Evolutionary conservation across 2,329 filamentous ascomycete genomes (phyloP).

Genomic region (Aspergillus felis): DNA sequence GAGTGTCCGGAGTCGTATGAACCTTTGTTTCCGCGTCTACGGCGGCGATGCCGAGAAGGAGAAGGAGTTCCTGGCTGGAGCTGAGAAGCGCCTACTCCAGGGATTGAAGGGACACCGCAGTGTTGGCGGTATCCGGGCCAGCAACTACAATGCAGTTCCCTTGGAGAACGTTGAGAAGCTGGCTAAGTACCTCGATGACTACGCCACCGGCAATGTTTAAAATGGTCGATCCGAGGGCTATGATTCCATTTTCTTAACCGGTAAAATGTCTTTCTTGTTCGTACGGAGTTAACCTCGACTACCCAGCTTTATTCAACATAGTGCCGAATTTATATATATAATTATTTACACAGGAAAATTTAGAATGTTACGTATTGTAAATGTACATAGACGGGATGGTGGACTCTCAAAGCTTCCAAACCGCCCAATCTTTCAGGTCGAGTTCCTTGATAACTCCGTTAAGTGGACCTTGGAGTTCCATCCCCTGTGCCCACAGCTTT

Average conservation of each 20-base stretch:
- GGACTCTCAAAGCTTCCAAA: conserved; percentile 53
- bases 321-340: not conserved
- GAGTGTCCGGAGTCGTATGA: conserved; percentile 78
- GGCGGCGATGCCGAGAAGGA: conserved; percentile 66
- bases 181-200: conserved; percentile 48
- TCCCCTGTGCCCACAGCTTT: conserved; percentile 69
- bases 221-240: not conserved
- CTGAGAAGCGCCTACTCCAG: conserved; percentile 63
- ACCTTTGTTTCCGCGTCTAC: conserved; percentile 82
- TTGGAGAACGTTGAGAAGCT: conserved; percentile 42
- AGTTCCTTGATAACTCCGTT: conserved; percentile 64
- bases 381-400: not conserved
- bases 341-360: not conserved
- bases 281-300: not conserved
- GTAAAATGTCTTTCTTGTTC: not conserved
- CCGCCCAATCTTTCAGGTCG: conserved; percentile 53
- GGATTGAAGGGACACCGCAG: conserved; percentile 86
- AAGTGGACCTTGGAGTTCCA: conserved; percentile 70
- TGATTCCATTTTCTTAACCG: not conserved
- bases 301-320: conserved; percentile 3
- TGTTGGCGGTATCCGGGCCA: conserved; percentile 79
- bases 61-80: conserved; percentile 73
- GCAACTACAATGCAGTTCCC: conserved; percentile 84
- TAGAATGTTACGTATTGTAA: not conserved
- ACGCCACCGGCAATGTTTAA: conserved; percentile 34